phyloP scores from a whole-genome alignment of 805 yeast genomes.

The Isabelozyma rhagii region DNA sequence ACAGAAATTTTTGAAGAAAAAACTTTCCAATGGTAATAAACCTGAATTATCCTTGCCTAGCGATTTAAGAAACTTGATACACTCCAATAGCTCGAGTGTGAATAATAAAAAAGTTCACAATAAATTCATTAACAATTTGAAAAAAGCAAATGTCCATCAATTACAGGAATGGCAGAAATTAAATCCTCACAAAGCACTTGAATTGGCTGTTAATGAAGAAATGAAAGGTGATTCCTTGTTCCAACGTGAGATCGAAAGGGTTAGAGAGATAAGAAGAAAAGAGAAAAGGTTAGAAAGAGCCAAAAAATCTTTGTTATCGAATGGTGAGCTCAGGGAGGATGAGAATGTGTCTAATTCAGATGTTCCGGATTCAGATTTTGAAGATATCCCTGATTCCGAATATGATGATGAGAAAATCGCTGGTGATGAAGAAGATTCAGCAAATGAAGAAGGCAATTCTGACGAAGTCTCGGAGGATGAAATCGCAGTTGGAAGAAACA shows the following conservation, averaged over 20 bases:
- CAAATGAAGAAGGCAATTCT: conserved; percentile 6
- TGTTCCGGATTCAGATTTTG: conserved; percentile 8
- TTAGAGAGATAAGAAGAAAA: conserved; percentile 39
- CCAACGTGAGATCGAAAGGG: conserved; percentile 51
- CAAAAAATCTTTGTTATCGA: conserved; percentile 25
- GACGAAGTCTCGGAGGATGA: conserved; percentile 16
- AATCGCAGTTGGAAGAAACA: conserved; percentile 7
- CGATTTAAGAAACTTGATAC: conserved; percentile 8
- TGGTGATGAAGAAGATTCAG: conserved; percentile 15
- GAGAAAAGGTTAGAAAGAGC: conserved; percentile 40
- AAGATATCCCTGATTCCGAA: conserved; percentile 9
- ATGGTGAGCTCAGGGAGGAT: conserved; percentile 10
- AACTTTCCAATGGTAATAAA: conserved; percentile 6
- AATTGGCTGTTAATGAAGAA: conserved; percentile 41
- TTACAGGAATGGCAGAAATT: conserved; percentile 12
- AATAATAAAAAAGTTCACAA: not conserved
- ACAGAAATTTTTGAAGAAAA: conserved; percentile 28
- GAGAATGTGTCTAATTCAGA: conserved; percentile 13
- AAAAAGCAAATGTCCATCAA: conserved; percentile 46
- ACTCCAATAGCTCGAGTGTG: conserved; percentile 2
- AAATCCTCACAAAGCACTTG: conserved; percentile 16
- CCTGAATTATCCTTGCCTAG: conserved; percentile 7
- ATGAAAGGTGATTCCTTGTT: conserved; percentile 43
- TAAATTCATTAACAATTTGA: conserved; percentile 32
- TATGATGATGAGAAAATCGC: conserved; percentile 15